Base-by-base conservation (phyloP, 2,329 filamentous ascomycete species). In the Botrytis pseudocinerea region DNA sequence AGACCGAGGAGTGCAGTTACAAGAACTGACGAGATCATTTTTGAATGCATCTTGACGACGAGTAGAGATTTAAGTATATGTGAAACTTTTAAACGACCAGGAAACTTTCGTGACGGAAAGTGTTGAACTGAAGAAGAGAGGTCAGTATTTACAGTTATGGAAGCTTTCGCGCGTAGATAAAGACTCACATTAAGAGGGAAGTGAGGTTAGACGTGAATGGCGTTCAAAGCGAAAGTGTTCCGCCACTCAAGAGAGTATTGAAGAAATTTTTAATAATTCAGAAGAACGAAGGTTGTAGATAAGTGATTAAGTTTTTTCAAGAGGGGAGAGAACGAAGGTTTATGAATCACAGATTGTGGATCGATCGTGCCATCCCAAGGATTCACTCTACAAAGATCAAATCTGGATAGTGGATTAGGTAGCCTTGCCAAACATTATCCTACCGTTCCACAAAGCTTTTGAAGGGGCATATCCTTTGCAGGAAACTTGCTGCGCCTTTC, bases 11-110 rank as follows among this genome's bases (percentile, higher is more conserved):
- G 44, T 7, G 38, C 42, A 10, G 72, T 51, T n/a, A 48, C 42
- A 35, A 73, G 20, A 25, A 71, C 18, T 35, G 70, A 64, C 60
- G 51, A 51, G 22, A 70, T 54, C 32, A 40, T 25, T 8, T 28
- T 74, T 42, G 69, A 57, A 48, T 62, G n/a, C 74, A 75, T 75
- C 51, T 69, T 72, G 74, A 42, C 42, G 38, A 42, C 2, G n/a
- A 1, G n/a, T 16, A 20, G 28, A 40, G 48, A 40, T 28, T 46
- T 28, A 28, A 9, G 6, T 69, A 38, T 38, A 5, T 48, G 48
- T 16, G 42, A 51, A 14, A 28, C 28, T 51, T 42, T 12, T 46
- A 35, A 22, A 12, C 22, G 18, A 8, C 20, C 38, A 44, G 35
- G 10, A 28, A 8, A 32, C 6, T n/a, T 22, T 69, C 28, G 69